Conservation (phyloP, 208 protist genomes). For the Leishmania tropica region DNA sequence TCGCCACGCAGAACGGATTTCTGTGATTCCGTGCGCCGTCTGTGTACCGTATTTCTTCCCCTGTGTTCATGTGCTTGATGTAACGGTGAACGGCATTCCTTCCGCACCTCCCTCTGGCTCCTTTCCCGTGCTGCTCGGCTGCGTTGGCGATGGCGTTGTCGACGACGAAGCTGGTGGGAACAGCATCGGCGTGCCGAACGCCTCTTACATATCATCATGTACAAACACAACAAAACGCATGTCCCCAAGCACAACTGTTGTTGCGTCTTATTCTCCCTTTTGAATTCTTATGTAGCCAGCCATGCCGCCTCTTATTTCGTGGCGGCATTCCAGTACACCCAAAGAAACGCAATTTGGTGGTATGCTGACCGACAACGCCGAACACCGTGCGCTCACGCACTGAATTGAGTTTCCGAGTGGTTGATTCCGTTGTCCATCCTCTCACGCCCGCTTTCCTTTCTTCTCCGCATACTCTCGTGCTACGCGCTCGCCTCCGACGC, state of each 20-base stretch:
- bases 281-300: background rate
- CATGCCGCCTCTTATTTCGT: background rate
- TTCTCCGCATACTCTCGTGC: background rate
- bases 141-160: background rate
- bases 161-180: too few species aligned
- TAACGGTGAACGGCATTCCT: background rate
- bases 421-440: background rate
- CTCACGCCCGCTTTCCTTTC: background rate
- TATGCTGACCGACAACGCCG: background rate
- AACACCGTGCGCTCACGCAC: background rate
- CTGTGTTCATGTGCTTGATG: background rate
- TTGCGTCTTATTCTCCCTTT: background rate
- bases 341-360: too few species aligned
- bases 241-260: background rate
- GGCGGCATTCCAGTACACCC: too few species aligned
- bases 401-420: background rate
- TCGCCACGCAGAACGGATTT: slow-evolving; percentile 81
- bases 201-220: background rate
- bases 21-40: background rate
- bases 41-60: background rate
- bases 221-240: background rate
- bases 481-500: background rate
- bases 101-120: background rate
- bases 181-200: background rate
- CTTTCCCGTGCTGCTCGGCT: background rate